Evolutionary conservation across 1,284 basidiomycete species (phyloP).

Genomic region (Termitomyces sp.): DNA sequence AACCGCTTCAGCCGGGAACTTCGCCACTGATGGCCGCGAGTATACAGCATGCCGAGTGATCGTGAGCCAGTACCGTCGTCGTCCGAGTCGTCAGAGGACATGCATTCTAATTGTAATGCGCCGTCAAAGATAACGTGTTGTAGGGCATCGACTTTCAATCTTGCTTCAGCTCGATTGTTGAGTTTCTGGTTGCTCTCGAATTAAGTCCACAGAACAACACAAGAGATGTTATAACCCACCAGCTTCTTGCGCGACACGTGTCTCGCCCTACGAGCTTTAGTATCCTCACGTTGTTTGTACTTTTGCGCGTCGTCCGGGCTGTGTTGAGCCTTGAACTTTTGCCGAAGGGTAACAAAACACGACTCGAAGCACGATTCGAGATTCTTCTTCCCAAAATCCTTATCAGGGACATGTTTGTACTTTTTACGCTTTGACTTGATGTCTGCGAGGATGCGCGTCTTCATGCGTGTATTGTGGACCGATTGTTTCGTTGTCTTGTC

Average conservation of each 20-base stretch:
- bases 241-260: constrained; percentile 55
- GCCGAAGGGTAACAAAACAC: constrained; percentile 59
- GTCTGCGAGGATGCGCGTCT: constrained; percentile 52
- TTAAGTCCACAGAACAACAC: not conserved
- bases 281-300: constrained; percentile 46
- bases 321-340: constrained; percentile 58
- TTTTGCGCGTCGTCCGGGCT: constrained; percentile 37
- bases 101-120: constrained; percentile 66
- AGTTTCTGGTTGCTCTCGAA: constrained; percentile 47
- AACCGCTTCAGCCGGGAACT: constrained; percentile 54
- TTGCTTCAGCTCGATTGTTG: constrained; percentile 50
- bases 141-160: constrained; percentile 46
- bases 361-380: constrained; percentile 65
- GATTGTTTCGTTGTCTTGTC: constrained; percentile 69
- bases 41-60: constrained; percentile 33
- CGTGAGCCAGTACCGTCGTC: constrained; percentile 35
- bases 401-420: constrained; percentile 58
- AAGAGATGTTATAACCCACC: constrained; percentile 32
- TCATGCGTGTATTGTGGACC: constrained; percentile 66
- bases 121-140: constrained; percentile 60
- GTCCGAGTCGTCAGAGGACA: constrained; percentile 75
- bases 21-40: constrained; percentile 58
- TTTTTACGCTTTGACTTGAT: constrained; percentile 46
- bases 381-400: constrained; percentile 60
- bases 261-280: constrained; percentile 55